Evolutionary conservation across 208 protist genomes (phyloP), one percentile per base, ranked within the genome.

Genomic region (Acanthamoeba triangularis): DNA sequence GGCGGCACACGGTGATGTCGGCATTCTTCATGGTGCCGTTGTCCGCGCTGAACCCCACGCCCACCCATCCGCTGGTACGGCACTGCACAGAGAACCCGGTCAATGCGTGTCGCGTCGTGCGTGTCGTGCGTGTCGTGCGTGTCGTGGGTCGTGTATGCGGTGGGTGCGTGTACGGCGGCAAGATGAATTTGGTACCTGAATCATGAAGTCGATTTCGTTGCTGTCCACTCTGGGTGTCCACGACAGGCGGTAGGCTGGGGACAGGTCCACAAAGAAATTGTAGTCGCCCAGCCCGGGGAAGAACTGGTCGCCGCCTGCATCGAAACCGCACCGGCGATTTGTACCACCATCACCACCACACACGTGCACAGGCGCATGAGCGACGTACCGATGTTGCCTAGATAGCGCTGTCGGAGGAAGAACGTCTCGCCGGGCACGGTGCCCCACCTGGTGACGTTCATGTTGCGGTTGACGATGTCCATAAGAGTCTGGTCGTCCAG

Each of bases 1-100:
- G 59, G 33, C 33, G 61, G n/a, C 88, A 93, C 13, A 93, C 16
- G 30, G 30, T 0, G 44, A 93, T 93, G 49, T 93, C 88, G 14
- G 35, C 88, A 23, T 78, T 59, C 69, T 93, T 93, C 88, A 93
- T 93, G 13, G 88, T 93, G 20, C 41, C 63, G 4, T 30, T 14
- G 6, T 56, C 61, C 18, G 88, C 41, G 47, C 10, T 33, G 63
- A 93, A 93, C 2, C 88, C 88, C n/a, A 93, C 49, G 5, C 88
- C 88, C 18, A 93, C 88, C 88, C 88, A 93, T 52, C 88, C 88
- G 25, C 61, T 80, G 88, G 56, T 93, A 33, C 61, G 61, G 88
- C 88, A 80, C 88, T 93, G 52, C 18, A 6, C 52, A 56, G 18
- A 56, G 52, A 56, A 56, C 13, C 0, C 52, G 52, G 2, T 56